These are phyloP conservation scores for Aspergillus unguis DNA, from an alignment of 2,329 filamentous ascomycete genomes.

Conservation along the genomic window DNA sequence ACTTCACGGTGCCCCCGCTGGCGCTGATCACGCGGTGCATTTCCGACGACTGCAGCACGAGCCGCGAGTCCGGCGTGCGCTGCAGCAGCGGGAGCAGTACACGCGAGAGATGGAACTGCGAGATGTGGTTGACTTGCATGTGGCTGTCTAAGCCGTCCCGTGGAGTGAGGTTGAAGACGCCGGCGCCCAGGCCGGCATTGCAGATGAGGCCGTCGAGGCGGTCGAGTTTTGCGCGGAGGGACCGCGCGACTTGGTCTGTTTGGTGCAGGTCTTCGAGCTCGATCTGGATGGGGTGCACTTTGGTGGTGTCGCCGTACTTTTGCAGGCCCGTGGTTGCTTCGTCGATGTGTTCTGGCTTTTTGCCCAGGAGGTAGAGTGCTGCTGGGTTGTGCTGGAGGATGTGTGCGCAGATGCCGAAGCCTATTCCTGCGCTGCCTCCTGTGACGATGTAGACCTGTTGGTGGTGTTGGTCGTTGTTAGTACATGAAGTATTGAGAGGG, in stretches of 20 bases:
- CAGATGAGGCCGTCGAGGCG: not conserved
- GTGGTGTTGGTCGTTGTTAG: not conserved
- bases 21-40: not conserved
- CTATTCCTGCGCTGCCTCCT: not conserved
- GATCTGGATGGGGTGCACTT: not conserved
- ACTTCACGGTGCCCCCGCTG: not conserved
- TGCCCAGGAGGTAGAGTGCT: not conserved
- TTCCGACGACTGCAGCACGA: not conserved
- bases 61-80: not conserved
- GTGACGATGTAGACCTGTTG: constrained; percentile 1
- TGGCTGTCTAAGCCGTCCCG: not conserved
- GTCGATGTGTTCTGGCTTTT: not conserved
- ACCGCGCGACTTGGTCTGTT: not conserved
- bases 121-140: constrained; percentile 2
- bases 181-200: not conserved
- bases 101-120: not conserved
- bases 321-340: not conserved
- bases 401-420: constrained; percentile 2
- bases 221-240: not conserved
- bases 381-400: constrained; percentile 1
- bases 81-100: not conserved
- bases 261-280: constrained; percentile 1
- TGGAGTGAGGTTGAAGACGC: not conserved
- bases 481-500: not conserved
- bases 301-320: not conserved